These are phyloP conservation scores for Nemania sp. DNA, from an alignment of 2,329 filamentous ascomycete species.

Conservation along the genomic window DNA sequence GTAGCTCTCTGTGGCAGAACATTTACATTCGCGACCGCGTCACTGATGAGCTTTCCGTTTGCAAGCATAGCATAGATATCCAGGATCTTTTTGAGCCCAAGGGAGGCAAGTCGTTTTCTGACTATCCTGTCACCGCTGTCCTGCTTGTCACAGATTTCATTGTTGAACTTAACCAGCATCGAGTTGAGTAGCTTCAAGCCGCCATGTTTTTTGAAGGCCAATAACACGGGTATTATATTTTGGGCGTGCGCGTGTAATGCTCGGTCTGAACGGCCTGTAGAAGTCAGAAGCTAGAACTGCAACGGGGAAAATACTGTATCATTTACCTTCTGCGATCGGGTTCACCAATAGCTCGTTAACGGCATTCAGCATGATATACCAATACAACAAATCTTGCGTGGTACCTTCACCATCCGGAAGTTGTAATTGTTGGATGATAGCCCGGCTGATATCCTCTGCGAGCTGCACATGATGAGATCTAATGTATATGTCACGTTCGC, in stretches of 20 bases:
- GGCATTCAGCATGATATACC: slow-evolving; percentile 78
- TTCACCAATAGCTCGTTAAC: slow-evolving; percentile 81
- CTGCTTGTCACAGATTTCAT: slow-evolving; percentile 53
- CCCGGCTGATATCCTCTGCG: slow-evolving; percentile 70
- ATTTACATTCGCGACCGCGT: slow-evolving; percentile 66
- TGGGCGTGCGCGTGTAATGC: slow-evolving; percentile 53
- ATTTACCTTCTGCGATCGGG: slow-evolving; percentile 46
- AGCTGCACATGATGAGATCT: slow-evolving; percentile 59
- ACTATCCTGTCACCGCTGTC: slow-evolving; percentile 50
- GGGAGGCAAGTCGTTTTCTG: slow-evolving; percentile 54
- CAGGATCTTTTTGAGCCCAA: slow-evolving; percentile 79
- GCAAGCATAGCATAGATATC: slow-evolving; percentile 78
- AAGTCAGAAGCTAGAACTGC: slow-evolving; percentile 35
- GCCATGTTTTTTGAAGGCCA: slow-evolving; percentile 81
- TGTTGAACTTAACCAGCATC: slow-evolving; percentile 71
- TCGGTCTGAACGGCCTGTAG: slow-evolving; percentile 51
- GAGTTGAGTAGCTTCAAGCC: slow-evolving; percentile 76
- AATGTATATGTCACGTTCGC: slow-evolving; percentile 67
- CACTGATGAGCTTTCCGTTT: slow-evolving; percentile 77
- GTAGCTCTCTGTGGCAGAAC: slow-evolving; percentile 44
- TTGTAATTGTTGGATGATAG: slow-evolving; percentile 70
- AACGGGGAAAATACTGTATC: slow-evolving; percentile 11
- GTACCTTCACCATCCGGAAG: slow-evolving; percentile 51
- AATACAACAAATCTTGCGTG: slow-evolving; percentile 74
- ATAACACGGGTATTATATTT: slow-evolving; percentile 75